phyloP scores from a whole-genome alignment of 768 basidiomycete species.

The Hygrocybe coccinea region DNA sequence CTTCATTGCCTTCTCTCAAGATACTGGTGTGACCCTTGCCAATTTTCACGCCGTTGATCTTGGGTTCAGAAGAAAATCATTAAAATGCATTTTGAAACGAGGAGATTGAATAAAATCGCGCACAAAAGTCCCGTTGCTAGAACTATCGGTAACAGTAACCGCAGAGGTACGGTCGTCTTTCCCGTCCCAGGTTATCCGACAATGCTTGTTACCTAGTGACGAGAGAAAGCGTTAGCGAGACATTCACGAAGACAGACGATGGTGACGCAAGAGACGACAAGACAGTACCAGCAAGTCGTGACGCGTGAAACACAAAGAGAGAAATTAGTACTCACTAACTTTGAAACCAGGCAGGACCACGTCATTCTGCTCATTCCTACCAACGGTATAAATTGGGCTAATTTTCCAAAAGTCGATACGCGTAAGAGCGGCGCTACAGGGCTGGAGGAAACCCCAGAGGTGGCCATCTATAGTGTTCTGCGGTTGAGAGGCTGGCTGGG shows the following conservation, averaged over 20 bases:
- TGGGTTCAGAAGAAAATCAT: background rate
- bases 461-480: slow-evolving; percentile 32
- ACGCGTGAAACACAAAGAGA: slow-evolving; percentile 1
- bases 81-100: background rate
- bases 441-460: slow-evolving; percentile 71
- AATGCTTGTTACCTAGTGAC: slow-evolving; percentile 49
- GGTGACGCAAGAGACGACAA: no score
- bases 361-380: slow-evolving; percentile 49
- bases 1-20: slow-evolving; percentile 76
- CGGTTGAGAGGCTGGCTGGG: slow-evolving; percentile 41
- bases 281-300: slow-evolving; percentile 1
- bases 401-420: slow-evolving; percentile 62
- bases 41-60: slow-evolving; percentile 69
- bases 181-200: slow-evolving; percentile 57
- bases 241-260: background rate
- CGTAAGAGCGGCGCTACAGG: slow-evolving; percentile 47
- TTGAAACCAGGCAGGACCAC: slow-evolving; percentile 64
- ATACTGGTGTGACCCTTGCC: slow-evolving; percentile 51
- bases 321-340: slow-evolving; percentile 57
- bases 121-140: slow-evolving; percentile 75
- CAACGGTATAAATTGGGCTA: slow-evolving; percentile 46
- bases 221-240: background rate
- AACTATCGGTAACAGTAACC: slow-evolving; percentile 51
- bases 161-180: slow-evolving; percentile 35
- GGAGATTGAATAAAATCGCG: slow-evolving; percentile 6